Percentiles rank a stretch among this genome's conserved stretches.
Evolutionary conservation across 495 filamentous ascomycete species (phyloP).

Genomic region (Daldinia decipiens): DNA sequence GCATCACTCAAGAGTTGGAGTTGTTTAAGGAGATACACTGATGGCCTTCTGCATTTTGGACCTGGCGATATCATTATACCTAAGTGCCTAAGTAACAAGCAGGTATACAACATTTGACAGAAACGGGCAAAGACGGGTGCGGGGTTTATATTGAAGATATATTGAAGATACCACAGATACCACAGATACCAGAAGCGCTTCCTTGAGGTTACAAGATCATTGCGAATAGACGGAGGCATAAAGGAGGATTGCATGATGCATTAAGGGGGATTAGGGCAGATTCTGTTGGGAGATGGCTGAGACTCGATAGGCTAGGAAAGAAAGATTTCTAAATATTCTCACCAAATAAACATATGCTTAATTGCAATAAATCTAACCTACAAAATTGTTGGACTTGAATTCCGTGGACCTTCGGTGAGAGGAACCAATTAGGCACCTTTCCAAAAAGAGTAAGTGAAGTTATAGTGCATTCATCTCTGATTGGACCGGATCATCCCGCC

Average conservation of each 20-base stretch:
- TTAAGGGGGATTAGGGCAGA: constrained; percentile 8
- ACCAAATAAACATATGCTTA: neutral
- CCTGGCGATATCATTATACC: constrained; percentile 10
- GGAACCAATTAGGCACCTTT: constrained; percentile 2
- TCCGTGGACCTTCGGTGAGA: neutral
- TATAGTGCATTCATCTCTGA: constrained; percentile 1
- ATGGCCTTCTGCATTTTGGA: constrained; percentile 13
- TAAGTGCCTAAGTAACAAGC: neutral
- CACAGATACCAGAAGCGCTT: constrained; percentile 7
- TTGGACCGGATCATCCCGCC: constrained; percentile 35
- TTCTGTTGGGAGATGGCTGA: neutral
- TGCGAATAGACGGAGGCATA: constrained; percentile 19
- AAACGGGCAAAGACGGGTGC: neutral
- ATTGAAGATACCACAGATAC: constrained; percentile 18
- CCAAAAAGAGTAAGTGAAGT: constrained; percentile 20
- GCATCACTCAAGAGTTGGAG: constrained; percentile 22
- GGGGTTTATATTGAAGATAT: constrained; percentile 23
- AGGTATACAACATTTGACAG: constrained; percentile 10
- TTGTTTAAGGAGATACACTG: constrained; percentile 2
- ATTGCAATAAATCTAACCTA: neutral
- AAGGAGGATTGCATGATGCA: constrained; percentile 27
- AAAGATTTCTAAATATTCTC: neutral
- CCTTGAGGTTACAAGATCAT: constrained; percentile 8
- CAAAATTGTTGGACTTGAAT: neutral
- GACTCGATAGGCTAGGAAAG: constrained; percentile 5